phyloP scores from a whole-genome alignment of 768 basidiomycete species.

The Podaxis carcinomalis region DNA sequence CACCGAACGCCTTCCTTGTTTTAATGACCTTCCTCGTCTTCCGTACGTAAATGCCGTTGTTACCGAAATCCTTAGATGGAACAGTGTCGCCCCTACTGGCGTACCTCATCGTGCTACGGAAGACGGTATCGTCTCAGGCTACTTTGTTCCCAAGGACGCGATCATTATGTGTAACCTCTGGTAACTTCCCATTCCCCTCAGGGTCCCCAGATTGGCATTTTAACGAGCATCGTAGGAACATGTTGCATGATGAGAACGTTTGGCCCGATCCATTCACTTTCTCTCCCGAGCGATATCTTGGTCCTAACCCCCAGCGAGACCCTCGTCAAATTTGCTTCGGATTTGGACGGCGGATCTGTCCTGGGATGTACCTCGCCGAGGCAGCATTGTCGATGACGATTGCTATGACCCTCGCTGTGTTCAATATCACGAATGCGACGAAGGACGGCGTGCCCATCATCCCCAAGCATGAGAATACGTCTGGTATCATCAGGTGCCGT shows the following conservation, averaged over 20 bases:
- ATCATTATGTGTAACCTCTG: conserved; percentile 45
- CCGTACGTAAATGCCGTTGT: conserved; percentile 46
- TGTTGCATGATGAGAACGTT: conserved; percentile 43
- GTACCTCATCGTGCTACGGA: conserved; percentile 42
- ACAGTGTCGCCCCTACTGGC: conserved; percentile 40
- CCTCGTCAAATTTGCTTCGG: conserved; percentile 42
- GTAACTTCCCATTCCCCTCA: conserved; percentile 21
- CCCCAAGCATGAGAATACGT: conserved; percentile 40
- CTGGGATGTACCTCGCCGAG: conserved; percentile 49
- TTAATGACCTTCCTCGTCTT: conserved; percentile 38
- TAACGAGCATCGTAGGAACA: conserved; percentile 33
- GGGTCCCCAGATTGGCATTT: not conserved
- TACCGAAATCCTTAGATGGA: conserved; percentile 46
- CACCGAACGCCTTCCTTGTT: conserved; percentile 30
- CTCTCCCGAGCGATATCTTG: conserved; percentile 43
- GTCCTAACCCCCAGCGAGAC: conserved; percentile 31
- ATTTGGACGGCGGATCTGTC: conserved; percentile 43
- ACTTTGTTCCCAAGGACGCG: conserved; percentile 45
- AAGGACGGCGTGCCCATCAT: conserved; percentile 40
- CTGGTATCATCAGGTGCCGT: conserved; percentile 41
- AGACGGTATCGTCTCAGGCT: conserved; percentile 39
- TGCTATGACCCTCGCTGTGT: conserved; percentile 41
- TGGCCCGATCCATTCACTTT: conserved; percentile 49
- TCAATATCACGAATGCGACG: conserved; percentile 40
- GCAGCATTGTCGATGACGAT: conserved; percentile 42